A percentile compares a stretch with the other conserved stretches of the same genome.
These are phyloP conservation scores for Phytopythium montanum DNA, from an alignment of 352 stramenopile species.

Conservation along the genomic window DNA sequence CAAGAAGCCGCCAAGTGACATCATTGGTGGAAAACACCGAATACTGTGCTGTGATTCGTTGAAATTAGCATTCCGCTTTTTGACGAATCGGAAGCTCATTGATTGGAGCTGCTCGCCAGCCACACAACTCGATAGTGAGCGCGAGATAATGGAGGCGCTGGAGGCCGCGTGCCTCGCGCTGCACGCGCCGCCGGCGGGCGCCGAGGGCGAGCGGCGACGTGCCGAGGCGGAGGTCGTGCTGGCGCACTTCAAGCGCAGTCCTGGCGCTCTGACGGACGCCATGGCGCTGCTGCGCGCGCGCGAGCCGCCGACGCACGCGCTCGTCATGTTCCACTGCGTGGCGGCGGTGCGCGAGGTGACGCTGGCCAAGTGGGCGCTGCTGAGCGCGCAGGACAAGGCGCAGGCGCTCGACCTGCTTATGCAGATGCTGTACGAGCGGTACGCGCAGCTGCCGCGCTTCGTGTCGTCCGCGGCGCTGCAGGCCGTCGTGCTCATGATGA, in stretches of 20 bases:
- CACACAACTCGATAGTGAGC: background rate
- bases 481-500: slow-evolving; percentile 73
- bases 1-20: background rate
- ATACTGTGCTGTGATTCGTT: background rate
- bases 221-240: slow-evolving; percentile 61
- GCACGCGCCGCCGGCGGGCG: slow-evolving; percentile 51
- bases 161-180: slow-evolving; percentile 67
- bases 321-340: slow-evolving; percentile 84
- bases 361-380: slow-evolving; percentile 56
- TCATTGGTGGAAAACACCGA: background rate
- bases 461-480: slow-evolving; percentile 63
- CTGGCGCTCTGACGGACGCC: slow-evolving; percentile 50
- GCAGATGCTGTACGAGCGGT: slow-evolving; percentile 70
- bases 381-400: slow-evolving; percentile 42
- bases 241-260: slow-evolving; percentile 82
- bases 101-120: slow-evolving; percentile 1
- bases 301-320: slow-evolving; percentile 26
- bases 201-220: slow-evolving; percentile 45
- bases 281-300: slow-evolving; percentile 42
- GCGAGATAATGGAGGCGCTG: slow-evolving; percentile 45
- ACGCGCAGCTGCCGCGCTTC: slow-evolving; percentile 43
- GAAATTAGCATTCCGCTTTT: background rate
- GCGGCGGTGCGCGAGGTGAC: slow-evolving; percentile 73
- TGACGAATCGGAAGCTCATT: no score
- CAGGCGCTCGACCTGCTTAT: slow-evolving; percentile 73